A percentile compares a stretch with the other conserved stretches of the same genome.
phyloP scores from a whole-genome alignment of 371 early-diverging fungal genomes.

The Mucor circinelloides region DNA sequence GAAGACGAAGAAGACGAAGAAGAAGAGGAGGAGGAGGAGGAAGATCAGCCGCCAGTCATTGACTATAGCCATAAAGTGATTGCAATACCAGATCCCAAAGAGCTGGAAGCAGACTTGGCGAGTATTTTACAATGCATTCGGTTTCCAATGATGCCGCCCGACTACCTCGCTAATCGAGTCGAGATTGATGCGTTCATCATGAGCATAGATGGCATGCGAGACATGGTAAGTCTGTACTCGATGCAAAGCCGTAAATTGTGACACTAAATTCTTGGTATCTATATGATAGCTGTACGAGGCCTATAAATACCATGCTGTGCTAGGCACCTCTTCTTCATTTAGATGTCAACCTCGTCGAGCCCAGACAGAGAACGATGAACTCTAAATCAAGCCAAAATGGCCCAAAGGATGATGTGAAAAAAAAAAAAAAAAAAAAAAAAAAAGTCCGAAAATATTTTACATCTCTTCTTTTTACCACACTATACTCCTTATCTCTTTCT shows the following conservation, averaged over 20 bases:
- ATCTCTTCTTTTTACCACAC: not conserved
- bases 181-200: constrained; percentile 53
- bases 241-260: not conserved
- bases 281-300: constrained; percentile 63
- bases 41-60: not conserved
- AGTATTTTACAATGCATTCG: constrained; percentile 51
- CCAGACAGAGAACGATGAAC: constrained; percentile 12
- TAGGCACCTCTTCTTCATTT: constrained; percentile 20
- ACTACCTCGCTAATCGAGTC: constrained; percentile 50
- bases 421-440: not conserved
- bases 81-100: not conserved
- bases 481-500: not conserved
- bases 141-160: constrained; percentile 58
- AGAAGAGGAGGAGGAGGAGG: not conserved
- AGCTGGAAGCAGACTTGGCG: constrained; percentile 12
- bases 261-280: not conserved
- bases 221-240: constrained; percentile 34
- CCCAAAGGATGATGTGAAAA: not conserved
- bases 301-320: constrained; percentile 51
- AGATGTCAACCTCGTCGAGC: constrained; percentile 28
- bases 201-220: constrained; percentile 55
- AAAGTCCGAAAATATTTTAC: not conserved
- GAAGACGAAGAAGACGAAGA: constrained; percentile 13
- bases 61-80: not conserved
- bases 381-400: not conserved